These are phyloP conservation scores for Primulina huaijiensis DNA, from an alignment of 257 asterid species.

Conservation along the genomic window DNA sequence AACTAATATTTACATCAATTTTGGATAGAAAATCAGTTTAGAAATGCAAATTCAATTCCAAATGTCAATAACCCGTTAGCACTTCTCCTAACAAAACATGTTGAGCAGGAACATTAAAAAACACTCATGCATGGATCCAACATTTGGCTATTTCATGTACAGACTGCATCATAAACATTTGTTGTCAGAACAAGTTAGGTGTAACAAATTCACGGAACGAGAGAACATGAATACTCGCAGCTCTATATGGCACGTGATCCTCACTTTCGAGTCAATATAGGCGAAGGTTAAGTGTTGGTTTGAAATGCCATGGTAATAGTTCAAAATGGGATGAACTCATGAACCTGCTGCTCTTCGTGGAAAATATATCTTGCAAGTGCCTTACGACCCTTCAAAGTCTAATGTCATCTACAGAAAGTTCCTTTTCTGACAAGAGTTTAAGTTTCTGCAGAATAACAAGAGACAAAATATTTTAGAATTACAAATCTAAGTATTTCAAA, in stretches of 20 bases:
- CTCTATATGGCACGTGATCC: background rate
- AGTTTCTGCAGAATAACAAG: slow-evolving; percentile 62
- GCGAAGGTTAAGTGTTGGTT: background rate
- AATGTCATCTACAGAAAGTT: slow-evolving; percentile 40
- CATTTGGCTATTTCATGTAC: too few species aligned
- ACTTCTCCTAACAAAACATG: too few species aligned
- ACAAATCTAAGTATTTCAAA: background rate
- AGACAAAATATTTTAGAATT: slow-evolving; percentile 5
- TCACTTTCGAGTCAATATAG: too few species aligned
- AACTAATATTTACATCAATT: too few species aligned
- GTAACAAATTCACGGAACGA: background rate
- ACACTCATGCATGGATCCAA: too few species aligned
- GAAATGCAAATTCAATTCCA: too few species aligned
- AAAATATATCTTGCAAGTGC: slow-evolving; percentile 21
- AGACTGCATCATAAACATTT: too few species aligned
- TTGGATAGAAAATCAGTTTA: too few species aligned
- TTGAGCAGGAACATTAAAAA: too few species aligned
- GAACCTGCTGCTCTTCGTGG: slow-evolving; percentile 26
- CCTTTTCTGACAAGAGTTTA: slow-evolving; percentile 66
- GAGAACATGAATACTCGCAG: background rate
- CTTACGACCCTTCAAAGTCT: slow-evolving; percentile 30
- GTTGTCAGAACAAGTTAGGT: too few species aligned
- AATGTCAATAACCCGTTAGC: too few species aligned
- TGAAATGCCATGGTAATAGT: background rate
- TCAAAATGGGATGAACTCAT: slow-evolving; percentile 27